Evolutionary conservation across 2,329 filamentous ascomycete species (phyloP).

Genomic region (Cryphonectria radicalis): DNA sequence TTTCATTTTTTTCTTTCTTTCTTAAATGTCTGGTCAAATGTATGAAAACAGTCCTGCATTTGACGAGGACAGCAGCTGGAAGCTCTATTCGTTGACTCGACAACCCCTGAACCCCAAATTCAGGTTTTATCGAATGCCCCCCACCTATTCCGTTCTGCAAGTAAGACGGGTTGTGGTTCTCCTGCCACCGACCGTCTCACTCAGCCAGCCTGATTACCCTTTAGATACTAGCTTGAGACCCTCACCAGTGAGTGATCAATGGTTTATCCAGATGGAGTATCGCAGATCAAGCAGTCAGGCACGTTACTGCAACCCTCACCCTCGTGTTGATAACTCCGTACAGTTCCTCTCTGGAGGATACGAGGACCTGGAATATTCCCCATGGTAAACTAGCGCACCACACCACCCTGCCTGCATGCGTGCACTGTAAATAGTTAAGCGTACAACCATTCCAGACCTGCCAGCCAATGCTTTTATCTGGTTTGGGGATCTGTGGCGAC

Average conservation of each 20-base stretch:
- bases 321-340: constrained; percentile 2
- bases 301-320: not conserved
- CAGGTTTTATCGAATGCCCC: not conserved
- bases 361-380: not conserved
- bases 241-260: not conserved
- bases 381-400: not conserved
- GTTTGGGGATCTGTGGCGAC: not conserved
- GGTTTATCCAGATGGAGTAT: not conserved
- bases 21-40: not conserved
- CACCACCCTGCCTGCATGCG: not conserved
- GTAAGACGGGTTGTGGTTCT: not conserved
- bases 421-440: not conserved
- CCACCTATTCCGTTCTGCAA: not conserved
- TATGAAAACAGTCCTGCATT: not conserved
- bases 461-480: not conserved
- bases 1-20: not conserved
- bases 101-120: not conserved
- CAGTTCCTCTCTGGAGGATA: not conserved
- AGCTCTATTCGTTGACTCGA: not conserved
- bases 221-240: not conserved
- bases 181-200: not conserved
- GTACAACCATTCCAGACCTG: not conserved
- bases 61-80: not conserved
- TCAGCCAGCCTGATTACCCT: not conserved
- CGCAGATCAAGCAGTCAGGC: not conserved